Evolutionary conservation across 225 moss, liverwort and hornwort species (phyloP).

Genomic region (Takakia lepidozioides): DNA sequence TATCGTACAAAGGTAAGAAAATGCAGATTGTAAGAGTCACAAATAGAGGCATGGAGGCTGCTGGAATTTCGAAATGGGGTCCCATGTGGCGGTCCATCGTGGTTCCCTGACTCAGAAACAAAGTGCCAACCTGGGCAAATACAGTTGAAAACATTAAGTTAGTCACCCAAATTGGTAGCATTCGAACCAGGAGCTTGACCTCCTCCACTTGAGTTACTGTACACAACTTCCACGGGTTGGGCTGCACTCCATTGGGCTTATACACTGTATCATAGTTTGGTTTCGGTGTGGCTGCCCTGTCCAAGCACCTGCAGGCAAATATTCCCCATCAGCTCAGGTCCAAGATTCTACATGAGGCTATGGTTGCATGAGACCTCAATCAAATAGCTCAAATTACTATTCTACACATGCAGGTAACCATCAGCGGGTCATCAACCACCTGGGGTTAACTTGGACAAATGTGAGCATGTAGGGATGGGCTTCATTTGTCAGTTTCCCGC

Average conservation of each 20-base stretch:
- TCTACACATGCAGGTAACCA: no score
- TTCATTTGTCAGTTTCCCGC: no score
- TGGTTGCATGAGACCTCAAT: no score
- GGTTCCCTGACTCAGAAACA: slow-evolving; percentile 90
- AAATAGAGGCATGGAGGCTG: slow-evolving; percentile 94
- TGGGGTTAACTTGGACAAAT: no score
- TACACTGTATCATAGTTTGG: slow-evolving; percentile 25
- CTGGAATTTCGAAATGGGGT: slow-evolving; percentile 67
- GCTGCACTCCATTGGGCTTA: slow-evolving; percentile 37
- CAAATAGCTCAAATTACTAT: no score
- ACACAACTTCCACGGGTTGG: slow-evolving; percentile 77
- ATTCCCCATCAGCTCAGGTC: no score
- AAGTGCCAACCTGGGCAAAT: slow-evolving; percentile 90
- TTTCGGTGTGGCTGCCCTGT: slow-evolving; percentile 67
- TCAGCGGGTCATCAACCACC: no score
- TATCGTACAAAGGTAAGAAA: slow-evolving; percentile 88
- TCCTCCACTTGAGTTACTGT: slow-evolving; percentile 97
- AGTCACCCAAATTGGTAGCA: slow-evolving; percentile 96
- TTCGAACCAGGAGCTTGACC: slow-evolving; percentile 81
- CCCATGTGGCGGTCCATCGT: slow-evolving; percentile 64
- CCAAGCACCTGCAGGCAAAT: slow-evolving; percentile 59
- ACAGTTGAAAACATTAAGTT: slow-evolving; percentile 98
- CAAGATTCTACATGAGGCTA: no score
- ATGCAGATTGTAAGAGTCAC: slow-evolving; percentile 86
- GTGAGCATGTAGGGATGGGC: no score